Evolutionary conservation across 1,284 basidiomycete species (phyloP), one percentile per base, ranked within the genome.

Genomic region (Cutaneotrichosporon sp.): DNA sequence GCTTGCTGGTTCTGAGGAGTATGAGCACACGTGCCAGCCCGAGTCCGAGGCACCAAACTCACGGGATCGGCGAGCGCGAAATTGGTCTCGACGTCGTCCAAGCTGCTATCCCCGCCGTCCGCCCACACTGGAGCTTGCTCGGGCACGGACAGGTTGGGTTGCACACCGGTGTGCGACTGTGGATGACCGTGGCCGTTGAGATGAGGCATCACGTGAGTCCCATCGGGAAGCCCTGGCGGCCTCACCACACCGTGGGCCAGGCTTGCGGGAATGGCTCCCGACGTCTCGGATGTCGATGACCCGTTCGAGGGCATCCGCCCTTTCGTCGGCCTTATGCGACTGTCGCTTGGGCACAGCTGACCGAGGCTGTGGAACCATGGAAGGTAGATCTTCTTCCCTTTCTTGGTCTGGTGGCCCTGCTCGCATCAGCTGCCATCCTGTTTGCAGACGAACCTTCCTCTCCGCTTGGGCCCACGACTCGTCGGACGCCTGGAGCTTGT

Each of bases 341-440:
- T 22, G n/a, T 68, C 64, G 20, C 34, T 25, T 1, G 70, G 60
- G 57, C 75, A 77, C 4, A 77, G 64, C 0, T 72, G 50, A 3
- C 66, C 62, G 4, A 77, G 63, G 5, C 67, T 60, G 45, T 76
- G 71, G 62, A 67, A 77, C 29, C 62, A 69, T 10, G 74, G 73
- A 16, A 77, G 57, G 43, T 74, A 68, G 47, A 77, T 73, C 61
- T 73, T 73, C 42, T 68, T 69, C 36, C 65, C 67, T 60, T 74
- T 76, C 57, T 69, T 66, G 2, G 67, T 65, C 18, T 75, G 72
- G 18, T 64, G 55, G 7, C 58, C 47, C 61, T 66, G 29, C 24
- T 31, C 27, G 16, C n/a, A 50, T 64, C 56, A 61, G 63, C 43
- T 10, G 31, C 3, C 31, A 18, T 20, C 36, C 22, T 5, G 16